Conservation (phyloP, 441 rosid species). For the Mallotus repandus region DNA sequence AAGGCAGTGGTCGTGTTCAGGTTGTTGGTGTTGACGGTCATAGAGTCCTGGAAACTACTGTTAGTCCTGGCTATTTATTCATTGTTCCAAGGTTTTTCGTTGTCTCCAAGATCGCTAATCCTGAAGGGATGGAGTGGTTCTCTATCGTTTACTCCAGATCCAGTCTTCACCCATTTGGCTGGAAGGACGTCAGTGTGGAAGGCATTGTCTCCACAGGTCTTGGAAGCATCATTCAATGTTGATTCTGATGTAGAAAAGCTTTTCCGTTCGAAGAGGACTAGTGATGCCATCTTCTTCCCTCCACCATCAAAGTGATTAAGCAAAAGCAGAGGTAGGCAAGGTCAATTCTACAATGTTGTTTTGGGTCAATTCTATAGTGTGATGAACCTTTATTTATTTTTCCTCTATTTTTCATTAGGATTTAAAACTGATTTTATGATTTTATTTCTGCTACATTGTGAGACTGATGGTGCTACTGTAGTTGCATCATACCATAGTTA, state of each 20-base stretch:
- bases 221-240: conserved; percentile 53
- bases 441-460: too few relatives aligned
- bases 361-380: too few relatives aligned
- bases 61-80: conserved; percentile 64
- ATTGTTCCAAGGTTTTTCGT: conserved; percentile 81
- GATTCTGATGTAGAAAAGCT: background rate
- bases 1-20: conserved; percentile 74
- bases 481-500: too few relatives aligned
- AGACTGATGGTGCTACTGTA: too few relatives aligned
- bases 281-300: background rate
- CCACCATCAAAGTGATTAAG: background rate
- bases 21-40: conserved; percentile 65
- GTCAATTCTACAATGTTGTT: too few relatives aligned
- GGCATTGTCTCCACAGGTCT: conserved; percentile 68
- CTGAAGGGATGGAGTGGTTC: conserved; percentile 68
- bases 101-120: conserved; percentile 62
- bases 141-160: conserved; percentile 77
- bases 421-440: too few relatives aligned
- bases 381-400: too few relatives aligned
- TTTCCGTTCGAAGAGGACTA: background rate
- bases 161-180: conserved; percentile 74
- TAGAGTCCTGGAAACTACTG: conserved; percentile 60
- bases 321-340: too few relatives aligned
- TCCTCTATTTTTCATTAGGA: too few relatives aligned
- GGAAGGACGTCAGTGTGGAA: conserved; percentile 68